Evolutionary conservation across 306 rosid genomes (phyloP).

Genomic region (Sphenostylis stenocarpa): DNA sequence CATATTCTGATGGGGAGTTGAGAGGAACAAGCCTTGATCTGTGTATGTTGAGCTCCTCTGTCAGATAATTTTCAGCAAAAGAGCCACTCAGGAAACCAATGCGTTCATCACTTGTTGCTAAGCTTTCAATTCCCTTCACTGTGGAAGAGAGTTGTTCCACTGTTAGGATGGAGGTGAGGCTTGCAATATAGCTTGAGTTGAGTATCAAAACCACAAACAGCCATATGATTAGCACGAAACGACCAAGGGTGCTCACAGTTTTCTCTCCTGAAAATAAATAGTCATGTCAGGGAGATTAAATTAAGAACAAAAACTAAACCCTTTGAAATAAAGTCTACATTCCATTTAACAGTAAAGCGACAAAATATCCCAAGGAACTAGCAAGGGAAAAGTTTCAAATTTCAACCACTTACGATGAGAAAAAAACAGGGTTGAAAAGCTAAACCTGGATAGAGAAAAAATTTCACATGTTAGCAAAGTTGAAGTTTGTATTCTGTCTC

Average conservation of each 20-base stretch:
- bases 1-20: conserved; percentile 48
- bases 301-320: background rate
- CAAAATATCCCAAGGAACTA: background rate
- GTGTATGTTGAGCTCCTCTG: conserved; percentile 54
- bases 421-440: conserved; percentile 74
- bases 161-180: conserved; percentile 79
- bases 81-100: conserved; percentile 76
- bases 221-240: conserved; percentile 75
- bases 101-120: conserved; percentile 46
- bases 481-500: background rate
- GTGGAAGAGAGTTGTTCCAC: conserved; percentile 72
- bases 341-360: background rate
- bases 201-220: conserved; percentile 76
- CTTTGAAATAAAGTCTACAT: background rate
- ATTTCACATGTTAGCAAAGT: conserved; percentile 4
- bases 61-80: conserved; percentile 52
- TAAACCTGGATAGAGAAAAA: conserved; percentile 50
- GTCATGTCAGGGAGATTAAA: background rate
- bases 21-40: conserved; percentile 70
- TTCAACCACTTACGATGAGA: conserved; percentile 64
- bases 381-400: background rate
- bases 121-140: conserved; percentile 68
- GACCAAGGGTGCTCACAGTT: conserved; percentile 72
- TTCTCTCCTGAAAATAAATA: conserved; percentile 55
- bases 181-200: conserved; percentile 82